Evolutionary conservation across 495 filamentous ascomycete species (phyloP).

Genomic region (Aspergillus coremiiformis): DNA sequence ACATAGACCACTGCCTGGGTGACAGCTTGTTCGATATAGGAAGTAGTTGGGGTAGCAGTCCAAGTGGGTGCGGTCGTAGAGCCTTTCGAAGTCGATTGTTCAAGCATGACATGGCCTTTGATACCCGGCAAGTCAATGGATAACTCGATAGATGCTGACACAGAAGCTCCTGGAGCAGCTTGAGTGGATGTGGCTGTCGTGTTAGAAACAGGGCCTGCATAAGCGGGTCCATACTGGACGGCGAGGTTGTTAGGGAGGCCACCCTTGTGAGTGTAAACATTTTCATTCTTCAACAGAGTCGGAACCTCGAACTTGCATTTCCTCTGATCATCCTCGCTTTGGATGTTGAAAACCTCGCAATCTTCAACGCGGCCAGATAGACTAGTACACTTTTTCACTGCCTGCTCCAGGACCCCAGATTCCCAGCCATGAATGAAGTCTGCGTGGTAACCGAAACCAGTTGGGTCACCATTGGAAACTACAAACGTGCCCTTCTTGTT

Average conservation of each 20-base stretch:
- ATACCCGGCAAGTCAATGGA: conserved; percentile 4
- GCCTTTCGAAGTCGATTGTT: background rate
- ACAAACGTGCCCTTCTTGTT: conserved; percentile 65
- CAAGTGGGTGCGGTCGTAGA: conserved; percentile 11
- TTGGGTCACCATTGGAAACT: conserved; percentile 75
- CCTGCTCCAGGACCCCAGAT: conserved; percentile 33
- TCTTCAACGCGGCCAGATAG: conserved; percentile 45
- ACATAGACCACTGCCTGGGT: conserved; percentile 32
- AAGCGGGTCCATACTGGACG: conserved; percentile 46
- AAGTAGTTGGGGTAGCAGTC: conserved; percentile 23
- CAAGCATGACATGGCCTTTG: background rate
- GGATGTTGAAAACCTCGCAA: conserved; percentile 54
- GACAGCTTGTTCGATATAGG: conserved; percentile 19
- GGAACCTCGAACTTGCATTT: conserved; percentile 45
- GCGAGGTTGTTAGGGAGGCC: conserved; percentile 49
- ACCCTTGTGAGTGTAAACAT: conserved; percentile 23
- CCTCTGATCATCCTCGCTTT: conserved; percentile 31
- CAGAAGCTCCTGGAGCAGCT: background rate
- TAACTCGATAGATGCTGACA: conserved; percentile 5
- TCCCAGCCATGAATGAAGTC: conserved; percentile 87
- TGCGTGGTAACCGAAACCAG: conserved; percentile 75
- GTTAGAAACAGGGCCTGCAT: conserved; percentile 30
- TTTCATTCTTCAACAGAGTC: conserved; percentile 29
- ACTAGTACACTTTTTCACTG: conserved; percentile 44
- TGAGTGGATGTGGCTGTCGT: conserved; percentile 1